Evolutionary conservation across 495 filamentous ascomycete species (phyloP).

Genomic region (Daldinia concentrica): DNA sequence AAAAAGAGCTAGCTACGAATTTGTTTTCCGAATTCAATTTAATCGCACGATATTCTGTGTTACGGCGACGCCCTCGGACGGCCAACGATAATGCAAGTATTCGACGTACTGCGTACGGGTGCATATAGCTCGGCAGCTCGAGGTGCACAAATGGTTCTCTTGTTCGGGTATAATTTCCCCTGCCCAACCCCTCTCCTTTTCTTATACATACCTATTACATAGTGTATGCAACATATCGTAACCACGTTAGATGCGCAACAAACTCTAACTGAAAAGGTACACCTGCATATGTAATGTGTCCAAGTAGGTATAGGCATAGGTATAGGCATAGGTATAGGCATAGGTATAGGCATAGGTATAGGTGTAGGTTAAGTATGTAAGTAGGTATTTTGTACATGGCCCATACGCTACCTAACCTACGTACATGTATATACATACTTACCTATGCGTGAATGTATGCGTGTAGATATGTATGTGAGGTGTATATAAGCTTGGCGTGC

Average conservation of each 20-base stretch:
- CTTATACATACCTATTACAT: not conserved
- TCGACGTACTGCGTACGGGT: not conserved
- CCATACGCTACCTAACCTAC: not conserved
- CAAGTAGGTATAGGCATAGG: too few relatives aligned
- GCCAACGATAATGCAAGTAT: not conserved
- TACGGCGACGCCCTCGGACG: constrained; percentile 17
- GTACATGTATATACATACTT: constrained; percentile 10
- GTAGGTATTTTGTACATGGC: not conserved
- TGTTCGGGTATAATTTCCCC: constrained; percentile 29
- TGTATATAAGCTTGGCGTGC: constrained; percentile 32
- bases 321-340: too few relatives aligned
- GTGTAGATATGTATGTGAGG: constrained; percentile 17
- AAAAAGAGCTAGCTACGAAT: constrained; percentile 15
- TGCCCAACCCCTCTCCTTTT: constrained; percentile 22
- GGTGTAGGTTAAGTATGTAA: too few relatives aligned
- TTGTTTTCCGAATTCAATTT: constrained; percentile 15
- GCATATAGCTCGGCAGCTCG: constrained; percentile 2
- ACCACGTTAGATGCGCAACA: not conserved
- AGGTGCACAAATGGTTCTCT: constrained; percentile 13
- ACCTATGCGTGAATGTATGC: not conserved
- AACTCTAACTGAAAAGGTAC: not conserved
- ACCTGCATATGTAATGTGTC: constrained; percentile 12
- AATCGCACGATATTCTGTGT: constrained; percentile 2
- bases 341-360: too few relatives aligned
- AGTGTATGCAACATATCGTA: not conserved